Evolutionary conservation across 768 basidiomycete genomes (phyloP), one percentile per base, ranked within the genome.

Genomic region (Russula foetens): DNA sequence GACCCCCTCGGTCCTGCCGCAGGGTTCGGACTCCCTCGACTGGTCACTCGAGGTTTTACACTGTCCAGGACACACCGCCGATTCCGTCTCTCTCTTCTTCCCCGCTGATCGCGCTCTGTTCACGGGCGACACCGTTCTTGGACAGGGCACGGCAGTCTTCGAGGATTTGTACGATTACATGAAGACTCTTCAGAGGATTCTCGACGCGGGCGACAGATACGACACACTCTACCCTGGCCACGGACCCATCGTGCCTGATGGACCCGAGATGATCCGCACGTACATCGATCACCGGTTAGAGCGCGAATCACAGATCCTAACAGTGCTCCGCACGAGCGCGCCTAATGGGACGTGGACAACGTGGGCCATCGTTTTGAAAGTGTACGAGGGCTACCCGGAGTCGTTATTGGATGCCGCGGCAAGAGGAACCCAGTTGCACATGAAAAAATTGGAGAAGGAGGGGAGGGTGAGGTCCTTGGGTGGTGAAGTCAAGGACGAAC

Each of bases 71-170:
- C 96, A 98, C 66, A 98, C 96, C 0, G 67, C 75, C 48, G 96
- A 98, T 71, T 94, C 91, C 3, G 80, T 97, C 68, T 85, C 79
- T 51, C 75, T 98, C 41, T 75, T 85, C 57, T 75, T 93, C 53
- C 76, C 81, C 0, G 79, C 80, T 47, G 91, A 95, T 67, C 74
- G 75, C 26, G 85, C 84, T 0, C 78, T 98, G 17, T 94, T 95
- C 75, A 95, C 92, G 0, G 91, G 88, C 0, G 96, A 98, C 73
- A 91, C 86, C 5, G 83, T 98, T 7, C 81, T 98, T 31, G 96
- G 96, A 0, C 84, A 93, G 63, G 93, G 94, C 8, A 92, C 92
- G 0, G 80, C 94, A 3, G 84, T 95, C 5, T 97, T 98, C 70
- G 88, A 90, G 65, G 88, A 96, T 67, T 82, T 98, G 15, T 75